Evolutionary conservation across 2,329 filamentous ascomycete genomes (phyloP), one percentile per base, ranked within the genome.

Genomic region (Dissoconium aciculare): DNA sequence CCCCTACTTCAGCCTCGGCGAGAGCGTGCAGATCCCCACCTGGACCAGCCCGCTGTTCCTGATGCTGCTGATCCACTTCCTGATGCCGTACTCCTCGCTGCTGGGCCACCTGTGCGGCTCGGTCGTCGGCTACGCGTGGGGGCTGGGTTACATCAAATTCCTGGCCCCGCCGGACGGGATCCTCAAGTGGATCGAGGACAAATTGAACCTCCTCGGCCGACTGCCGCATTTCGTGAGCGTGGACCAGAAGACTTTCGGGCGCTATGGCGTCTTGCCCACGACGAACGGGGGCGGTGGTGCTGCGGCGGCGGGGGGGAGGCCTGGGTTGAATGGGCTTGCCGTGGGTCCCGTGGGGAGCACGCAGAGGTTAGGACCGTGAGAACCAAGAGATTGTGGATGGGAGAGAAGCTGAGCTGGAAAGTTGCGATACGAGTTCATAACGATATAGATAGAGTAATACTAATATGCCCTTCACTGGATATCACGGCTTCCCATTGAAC

Each of bases 211-310:
- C 6, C 64, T 93, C 13, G 80, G 74, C 12, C 68, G 83, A 36
- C 59, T 95, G 15, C 87, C 87, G 26, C 82, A 92, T 57, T 95
- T 93, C 49, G 78, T 95, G 28, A 91, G 81, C 34, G 76, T 94
- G 11, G 87, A 95, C 50, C 85, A 93, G 57, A 94, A 93, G 66
- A 93, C 82, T 4, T 93, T 87, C 49, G 87, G 87, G 5, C 69
- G 87, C 31, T 94, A 92, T 47, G 87, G 87, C 2, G 79, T 94
- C 10, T 61, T 95, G 34, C 87, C 85, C 2, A 51, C 41, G 28
- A 52, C 46, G 15, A 42, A 33, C 14, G 32, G 36, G 16, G 39
- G 42, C 21, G 42, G 42, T 21, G 42, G 45, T 8, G 41, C 43
- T 5, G 40, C 45, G 39, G 48, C 47, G 12, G 47, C 49, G 19